Conservation (phyloP, 2,329 filamentous ascomycete genomes). For the Erysiphe pulchra region DNA sequence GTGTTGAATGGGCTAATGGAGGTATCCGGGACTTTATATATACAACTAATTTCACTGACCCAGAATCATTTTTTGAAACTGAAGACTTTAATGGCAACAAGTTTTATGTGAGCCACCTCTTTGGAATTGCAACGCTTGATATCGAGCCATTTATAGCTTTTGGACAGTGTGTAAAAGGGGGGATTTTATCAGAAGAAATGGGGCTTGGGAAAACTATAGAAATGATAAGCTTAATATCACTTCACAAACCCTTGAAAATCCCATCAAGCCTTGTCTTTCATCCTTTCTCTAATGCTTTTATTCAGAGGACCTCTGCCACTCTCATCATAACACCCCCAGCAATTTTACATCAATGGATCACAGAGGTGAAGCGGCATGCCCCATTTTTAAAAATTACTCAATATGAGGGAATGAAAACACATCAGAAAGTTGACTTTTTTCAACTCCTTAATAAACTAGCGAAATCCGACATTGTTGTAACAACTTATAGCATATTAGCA, state of each 20-base stretch:
- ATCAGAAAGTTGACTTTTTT: conserved; percentile 11
- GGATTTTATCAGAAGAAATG: conserved; percentile 50
- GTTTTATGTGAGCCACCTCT: conserved; percentile 35
- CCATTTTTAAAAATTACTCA: conserved; percentile 27
- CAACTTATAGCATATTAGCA: conserved; percentile 45
- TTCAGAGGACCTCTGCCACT: conserved; percentile 27
- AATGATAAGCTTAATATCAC: conserved; percentile 40
- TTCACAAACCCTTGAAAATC: conserved; percentile 23
- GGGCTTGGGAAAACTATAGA: conserved; percentile 62
- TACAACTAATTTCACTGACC: neutral
- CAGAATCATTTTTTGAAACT: conserved; percentile 18
- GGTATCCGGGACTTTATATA: conserved; percentile 1
- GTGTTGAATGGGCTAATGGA: conserved; percentile 20
- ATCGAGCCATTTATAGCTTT: conserved; percentile 17
- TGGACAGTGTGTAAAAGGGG: conserved; percentile 21
- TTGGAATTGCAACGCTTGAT: conserved; percentile 30
- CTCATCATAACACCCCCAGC: conserved; percentile 34
- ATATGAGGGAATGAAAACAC: conserved; percentile 23
- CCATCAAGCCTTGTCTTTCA: conserved; percentile 12
- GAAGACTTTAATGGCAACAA: conserved; percentile 20
- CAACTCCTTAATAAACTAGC: conserved; percentile 21
- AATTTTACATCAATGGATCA: conserved; percentile 33
- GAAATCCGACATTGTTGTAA: conserved; percentile 31
- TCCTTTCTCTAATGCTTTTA: conserved; percentile 16
- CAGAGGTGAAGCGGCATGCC: conserved; percentile 31